Base-by-base conservation (phyloP, 2,329 filamentous ascomycete genomes). In the Taxawa tesnikishii region DNA sequence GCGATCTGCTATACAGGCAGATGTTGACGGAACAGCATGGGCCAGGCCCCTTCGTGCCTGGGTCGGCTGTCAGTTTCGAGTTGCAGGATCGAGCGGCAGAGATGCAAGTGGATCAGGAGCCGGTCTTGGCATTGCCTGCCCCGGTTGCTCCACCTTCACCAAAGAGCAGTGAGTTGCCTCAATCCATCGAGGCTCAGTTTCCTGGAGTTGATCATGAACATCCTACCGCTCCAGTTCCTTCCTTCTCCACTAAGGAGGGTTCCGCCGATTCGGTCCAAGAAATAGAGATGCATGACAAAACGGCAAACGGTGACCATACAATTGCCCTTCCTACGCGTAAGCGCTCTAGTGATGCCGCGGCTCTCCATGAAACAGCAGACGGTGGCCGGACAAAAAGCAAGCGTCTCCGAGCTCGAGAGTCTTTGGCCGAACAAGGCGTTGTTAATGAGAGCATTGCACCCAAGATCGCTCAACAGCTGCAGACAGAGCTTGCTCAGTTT, bases 361-460 rank as follows among this genome's bases (percentile, higher is more conserved):
- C 68, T 7, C 59, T 75, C 16, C 63, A 72, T 2, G 74, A 77
- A 31, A 62, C 60, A 9, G 56, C 57, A 9, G 73, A 77, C 38
- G 67, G 67, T 30, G 63, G 65, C 13, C 63, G 73, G 29, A 56
- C 59, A 9, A 72, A 73, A 44, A 76, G 73, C 48, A 73, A 73
- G 44, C 64, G 74, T 21, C 66, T 73, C 12, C 66, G 72, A 32
- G 70, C 71, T 17, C 63, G 74, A 38, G 73, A 75, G 40, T 69
- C 68, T 6, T 58, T 67, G 30, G 60, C 58, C 5, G 38, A 37
- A 14, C 34, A 40, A 24, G 34, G 36, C n/a, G 19, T 36, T 6
- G 18, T 76, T 9, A 63, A 67, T 38, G 49, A 61, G n/a, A 23
- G 8, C 8, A 23, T 23, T n/a, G 8, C n/a, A 8, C 19, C 19